phyloP scores from a whole-genome alignment of 73 alveolate genomes.

The Paramecium pentaurelia region DNA sequence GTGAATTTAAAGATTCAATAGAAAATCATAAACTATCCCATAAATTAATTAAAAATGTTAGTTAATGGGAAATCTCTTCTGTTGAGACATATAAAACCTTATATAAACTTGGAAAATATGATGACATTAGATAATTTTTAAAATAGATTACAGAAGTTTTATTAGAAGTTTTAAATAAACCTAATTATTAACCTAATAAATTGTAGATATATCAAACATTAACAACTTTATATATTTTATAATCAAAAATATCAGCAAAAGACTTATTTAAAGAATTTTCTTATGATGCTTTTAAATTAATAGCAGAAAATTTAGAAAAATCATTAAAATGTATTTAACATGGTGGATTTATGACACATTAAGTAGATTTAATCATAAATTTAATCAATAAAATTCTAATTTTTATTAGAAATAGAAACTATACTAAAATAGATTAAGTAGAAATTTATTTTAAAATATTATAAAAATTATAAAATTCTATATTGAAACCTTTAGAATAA shows the following conservation, averaged over 20 bases:
- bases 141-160: conserved; percentile 52
- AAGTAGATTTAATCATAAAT: not conserved
- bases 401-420: not conserved
- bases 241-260: not conserved
- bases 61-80: conserved; percentile 40
- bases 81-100: conserved; percentile 49
- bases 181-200: conserved; percentile 38
- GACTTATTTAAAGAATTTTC: conserved; percentile 22
- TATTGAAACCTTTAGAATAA: conserved; percentile 13
- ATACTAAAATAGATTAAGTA: not conserved
- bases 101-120: conserved; percentile 49
- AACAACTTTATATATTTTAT: conserved; percentile 7
- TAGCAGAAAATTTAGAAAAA: not conserved
- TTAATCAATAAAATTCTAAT: not conserved
- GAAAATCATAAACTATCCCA: conserved; percentile 61
- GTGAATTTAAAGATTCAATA: conserved; percentile 56
- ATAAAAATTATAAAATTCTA: not conserved
- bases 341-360: conserved; percentile 41
- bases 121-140: conserved; percentile 45
- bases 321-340: conserved; percentile 27
- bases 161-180: not conserved
- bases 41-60: conserved; percentile 42
- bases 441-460: conserved; percentile 2
- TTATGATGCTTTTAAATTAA: not conserved
- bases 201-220: not conserved